Base-by-base conservation (phyloP, 1,284 basidiomycete species). In the Cryptococcus sp. region DNA sequence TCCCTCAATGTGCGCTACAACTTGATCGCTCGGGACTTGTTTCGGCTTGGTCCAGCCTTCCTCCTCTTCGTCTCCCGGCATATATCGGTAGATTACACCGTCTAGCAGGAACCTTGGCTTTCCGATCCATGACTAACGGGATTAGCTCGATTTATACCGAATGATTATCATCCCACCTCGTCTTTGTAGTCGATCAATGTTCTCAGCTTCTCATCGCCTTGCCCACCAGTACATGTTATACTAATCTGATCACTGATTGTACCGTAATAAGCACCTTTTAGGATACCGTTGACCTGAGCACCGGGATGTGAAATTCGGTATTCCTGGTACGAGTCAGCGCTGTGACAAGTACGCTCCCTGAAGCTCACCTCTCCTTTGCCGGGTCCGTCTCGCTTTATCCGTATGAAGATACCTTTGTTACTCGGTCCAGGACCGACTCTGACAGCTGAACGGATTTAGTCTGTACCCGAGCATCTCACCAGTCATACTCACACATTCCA, bases 131-230 rank as follows among this genome's bases (percentile, higher is more conserved):
- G 89, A 90, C 88, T 89, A 51, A 46, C 13, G 44, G 8, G 11
- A 31, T 41, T n/a, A 52, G 4, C 54, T 58, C 15, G 52, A 33
- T 10, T 14, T 49, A 49, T 10, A 4, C 44, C 31, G 34, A 6
- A 4, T 13, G 31, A 31, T 10, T 23, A 8, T 71, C 23, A 23
- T 23, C 84, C 49, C 59, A 89, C 88, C 84, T 98, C 93, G 69
- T 98, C 95, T 78, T 93, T 93, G 80, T 96, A 98, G 67, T 95
- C 91, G 56, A 96, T 83, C 57, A 98, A 83, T 5, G 90, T 82
- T 53, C 93, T 82, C 65, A 91, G 83, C 64, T 82, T 83, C 55
- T 70, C 73, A 41, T 81, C 78, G 15, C 81, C 82, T 58, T 81
- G 80, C 5, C 85, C 85, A 5, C 87, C 87, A 11, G 81, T 81